These are phyloP conservation scores for Aegilops longissima DNA, from an alignment of 176 grass and related monocot species.

Conservation along the genomic window DNA sequence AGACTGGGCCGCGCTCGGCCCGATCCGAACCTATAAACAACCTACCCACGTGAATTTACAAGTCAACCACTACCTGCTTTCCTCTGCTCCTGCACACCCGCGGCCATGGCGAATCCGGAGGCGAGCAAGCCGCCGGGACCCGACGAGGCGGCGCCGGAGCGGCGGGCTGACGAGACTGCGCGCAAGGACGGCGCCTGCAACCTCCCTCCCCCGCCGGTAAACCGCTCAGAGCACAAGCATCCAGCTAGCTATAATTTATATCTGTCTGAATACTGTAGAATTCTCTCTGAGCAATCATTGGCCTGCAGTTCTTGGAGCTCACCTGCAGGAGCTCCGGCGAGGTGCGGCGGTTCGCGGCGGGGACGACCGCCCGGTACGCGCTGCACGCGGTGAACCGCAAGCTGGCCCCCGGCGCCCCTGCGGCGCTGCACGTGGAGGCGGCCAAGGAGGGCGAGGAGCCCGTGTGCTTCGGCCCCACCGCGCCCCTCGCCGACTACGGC, in stretches of 20 bases:
- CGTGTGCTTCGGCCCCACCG: constrained; percentile 70
- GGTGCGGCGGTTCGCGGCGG: constrained; percentile 74
- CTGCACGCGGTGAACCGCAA: constrained; percentile 71
- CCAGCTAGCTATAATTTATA: neutral
- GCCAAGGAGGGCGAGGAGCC: constrained; percentile 81
- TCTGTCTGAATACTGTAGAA: no score
- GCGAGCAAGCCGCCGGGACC: neutral
- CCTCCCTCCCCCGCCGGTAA: constrained; percentile 28
- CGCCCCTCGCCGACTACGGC: constrained; percentile 74
- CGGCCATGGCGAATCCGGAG: constrained; percentile 10
- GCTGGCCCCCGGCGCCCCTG: constrained; percentile 38
- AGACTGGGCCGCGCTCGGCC: no score
- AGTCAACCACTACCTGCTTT: neutral
- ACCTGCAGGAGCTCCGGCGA: constrained; percentile 68
- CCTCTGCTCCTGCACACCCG: neutral
- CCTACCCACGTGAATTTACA: neutral
- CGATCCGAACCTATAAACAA: neutral
- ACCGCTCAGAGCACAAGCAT: neutral
- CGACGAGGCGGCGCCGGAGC: neutral
- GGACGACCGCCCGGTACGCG: constrained; percentile 65
- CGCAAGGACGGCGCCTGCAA: neutral
- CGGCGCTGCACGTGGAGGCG: constrained; percentile 77
- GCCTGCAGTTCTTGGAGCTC: constrained; percentile 76
- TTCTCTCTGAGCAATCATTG: neutral
- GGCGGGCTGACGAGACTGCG: neutral